Conservation (phyloP, 495 filamentous ascomycete genomes). For the Coniosporium apollinis region DNA sequence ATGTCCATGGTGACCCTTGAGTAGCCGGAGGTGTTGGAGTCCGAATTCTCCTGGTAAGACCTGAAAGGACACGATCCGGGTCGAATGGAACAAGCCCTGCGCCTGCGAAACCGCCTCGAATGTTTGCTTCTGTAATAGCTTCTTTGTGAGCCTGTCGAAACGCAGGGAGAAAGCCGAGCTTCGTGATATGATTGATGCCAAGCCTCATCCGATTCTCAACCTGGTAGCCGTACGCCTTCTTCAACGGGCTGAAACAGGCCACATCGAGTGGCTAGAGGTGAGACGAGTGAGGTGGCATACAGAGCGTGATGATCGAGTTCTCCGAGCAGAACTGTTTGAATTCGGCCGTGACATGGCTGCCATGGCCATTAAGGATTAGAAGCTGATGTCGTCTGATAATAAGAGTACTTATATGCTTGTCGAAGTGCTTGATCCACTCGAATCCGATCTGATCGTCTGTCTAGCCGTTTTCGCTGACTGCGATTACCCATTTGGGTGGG, state of each 20-base stretch:
- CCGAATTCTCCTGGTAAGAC: background rate
- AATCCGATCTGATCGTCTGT: conserved; percentile 16
- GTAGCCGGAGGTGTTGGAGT: background rate
- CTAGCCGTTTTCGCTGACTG: conserved; percentile 13
- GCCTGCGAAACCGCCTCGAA: conserved; percentile 9
- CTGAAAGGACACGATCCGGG: background rate
- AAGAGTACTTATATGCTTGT: conserved; percentile 11
- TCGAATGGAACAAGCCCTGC: conserved; percentile 10
- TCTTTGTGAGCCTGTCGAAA: conserved; percentile 7
- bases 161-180: conserved; percentile 8
- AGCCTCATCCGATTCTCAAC: conserved; percentile 3
- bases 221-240: conserved; percentile 7
- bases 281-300: conserved; percentile 13
- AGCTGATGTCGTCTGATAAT: conserved; percentile 15
- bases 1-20: background rate
- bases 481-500: conserved; percentile 5
- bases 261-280: conserved; percentile 17
- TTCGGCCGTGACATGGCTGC: conserved; percentile 15
- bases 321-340: conserved; percentile 10
- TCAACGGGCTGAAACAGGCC: conserved; percentile 11
- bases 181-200: conserved; percentile 8
- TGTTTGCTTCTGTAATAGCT: conserved; percentile 5
- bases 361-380: conserved; percentile 20
- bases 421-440: conserved; percentile 13
- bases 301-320: conserved; percentile 9